Percentiles rank a stretch among this genome's conserved stretches.
Evolutionary conservation across 441 rosid genomes (phyloP).

Genomic region (Capsella rubella): DNA sequence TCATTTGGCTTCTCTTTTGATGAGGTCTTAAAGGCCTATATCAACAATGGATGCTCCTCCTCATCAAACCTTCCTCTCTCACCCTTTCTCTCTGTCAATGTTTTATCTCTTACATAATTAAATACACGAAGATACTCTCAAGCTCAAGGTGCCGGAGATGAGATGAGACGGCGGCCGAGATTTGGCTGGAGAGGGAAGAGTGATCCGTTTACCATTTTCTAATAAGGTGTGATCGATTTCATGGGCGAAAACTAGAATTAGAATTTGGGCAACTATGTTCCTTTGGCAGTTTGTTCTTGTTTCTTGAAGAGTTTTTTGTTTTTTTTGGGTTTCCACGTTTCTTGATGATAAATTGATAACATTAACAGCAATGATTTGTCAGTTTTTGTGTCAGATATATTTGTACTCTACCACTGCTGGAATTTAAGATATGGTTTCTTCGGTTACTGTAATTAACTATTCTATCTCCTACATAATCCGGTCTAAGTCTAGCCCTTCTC

Average conservation of each 20-base stretch:
- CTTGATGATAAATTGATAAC: not conserved
- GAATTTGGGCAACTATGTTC: conserved; percentile 44
- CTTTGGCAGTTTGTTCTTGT: conserved; percentile 44
- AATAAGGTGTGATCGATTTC: conserved; percentile 29
- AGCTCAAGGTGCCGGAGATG: not conserved
- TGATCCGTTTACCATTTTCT: conserved; percentile 36
- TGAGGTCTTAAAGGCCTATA: conserved; percentile 35
- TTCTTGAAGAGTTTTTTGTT: conserved; percentile 34
- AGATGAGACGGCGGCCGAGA: conserved; percentile 10
- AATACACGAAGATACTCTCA: conserved; percentile 2
- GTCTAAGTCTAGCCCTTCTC: not conserved
- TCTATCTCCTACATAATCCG: not conserved
- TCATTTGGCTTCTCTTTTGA: conserved; percentile 40
- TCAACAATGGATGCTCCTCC: conserved; percentile 40
- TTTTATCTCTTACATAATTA: conserved; percentile 3
- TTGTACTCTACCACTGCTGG: not conserved
- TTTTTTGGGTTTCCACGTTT: not conserved
- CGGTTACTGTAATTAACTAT: not conserved
- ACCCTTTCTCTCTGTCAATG: not conserved
- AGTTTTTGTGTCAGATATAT: not conserved
- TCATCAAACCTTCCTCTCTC: conserved; percentile 19
- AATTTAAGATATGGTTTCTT: not conserved
- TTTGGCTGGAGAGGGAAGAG: conserved; percentile 21
- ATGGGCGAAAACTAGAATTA: conserved; percentile 10
- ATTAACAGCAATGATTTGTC: not conserved